Percentiles rank a stretch among this genome's conserved stretches.
Evolutionary conservation across 139 green algal species (phyloP).

Genomic region (Tetraselmis striata): DNA sequence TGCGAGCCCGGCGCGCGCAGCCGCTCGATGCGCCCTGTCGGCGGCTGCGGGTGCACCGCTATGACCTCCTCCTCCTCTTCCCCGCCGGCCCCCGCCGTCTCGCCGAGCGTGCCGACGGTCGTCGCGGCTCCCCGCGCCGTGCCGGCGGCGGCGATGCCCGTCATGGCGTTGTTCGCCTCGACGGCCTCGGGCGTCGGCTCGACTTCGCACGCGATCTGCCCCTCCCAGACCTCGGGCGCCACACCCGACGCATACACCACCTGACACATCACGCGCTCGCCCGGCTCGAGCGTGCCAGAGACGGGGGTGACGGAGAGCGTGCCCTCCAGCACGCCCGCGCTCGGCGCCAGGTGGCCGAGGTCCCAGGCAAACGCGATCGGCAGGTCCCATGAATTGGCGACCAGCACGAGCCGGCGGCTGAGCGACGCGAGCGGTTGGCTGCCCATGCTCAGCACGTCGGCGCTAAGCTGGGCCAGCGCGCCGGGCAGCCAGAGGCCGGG

Average conservation of each 20-base stretch:
- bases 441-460: slow-evolving; percentile 4
- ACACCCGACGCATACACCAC: neutral
- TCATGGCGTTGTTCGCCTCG: neutral
- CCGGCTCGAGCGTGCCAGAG: slow-evolving; percentile 6
- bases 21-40: neutral
- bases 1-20: neutral
- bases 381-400: neutral
- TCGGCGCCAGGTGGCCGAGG: neutral
- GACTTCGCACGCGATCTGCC: neutral
- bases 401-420: neutral
- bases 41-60: slow-evolving; percentile 17
- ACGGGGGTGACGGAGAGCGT: slow-evolving; percentile 1
- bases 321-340: neutral
- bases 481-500: neutral
- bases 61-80: slow-evolving; percentile 27
- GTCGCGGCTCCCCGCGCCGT: too few relatives aligned
- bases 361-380: neutral
- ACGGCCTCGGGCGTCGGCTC: neutral
- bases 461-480: neutral
- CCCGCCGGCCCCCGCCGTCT: neutral
- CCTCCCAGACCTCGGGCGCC: neutral
- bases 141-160: neutral
- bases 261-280: neutral
- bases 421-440: neutral
- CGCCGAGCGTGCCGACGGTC: too few relatives aligned